Evolutionary conservation across 768 basidiomycete genomes (phyloP), one percentile per base, ranked within the genome.

Genomic region (Pilatotrama ljubarskyi): DNA sequence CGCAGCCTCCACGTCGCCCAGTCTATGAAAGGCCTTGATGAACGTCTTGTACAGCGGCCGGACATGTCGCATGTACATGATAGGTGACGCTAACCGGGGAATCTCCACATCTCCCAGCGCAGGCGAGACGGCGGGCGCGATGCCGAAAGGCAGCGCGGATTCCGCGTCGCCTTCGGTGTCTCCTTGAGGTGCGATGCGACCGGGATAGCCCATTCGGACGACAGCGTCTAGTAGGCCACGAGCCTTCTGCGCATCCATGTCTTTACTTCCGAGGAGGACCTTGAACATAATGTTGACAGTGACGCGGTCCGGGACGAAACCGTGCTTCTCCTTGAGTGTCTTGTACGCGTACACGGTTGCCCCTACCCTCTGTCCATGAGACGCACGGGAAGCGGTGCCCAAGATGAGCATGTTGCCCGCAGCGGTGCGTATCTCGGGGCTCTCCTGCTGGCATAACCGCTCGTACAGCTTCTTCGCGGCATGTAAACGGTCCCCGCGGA

Each of bases 21-120:
- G 73, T 41, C 76, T 51, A 68, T 83, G 80, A 62, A 91, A 80
- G 14, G 83, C 84, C 66, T 80, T 84, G 66, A 88, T 82, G 72
- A 92, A 85, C 83, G 85, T 85, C 75, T 80, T 86, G 71, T 86
- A 87, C 71, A 92, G 67, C 41, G 90, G 90, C 58, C 77, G 75
- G n/a, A 84, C 77, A 68, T 91, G 87, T 56, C 74, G 77, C 57
- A 77, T 74, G 54, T 85, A 87, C 3, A 80, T 83, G 55, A 87
- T 75, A 20, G 74, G 72, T 40, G 75, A 55, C n/a, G 74, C 59
- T 18, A 82, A 68, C 38, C 71, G 70, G 10, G 80, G 74, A n/a
- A 81, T 42, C n/a, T 67, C 53, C 17, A 79, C 44, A 3, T 55
- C 56, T 36, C 36, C 20, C 8, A 58, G 14, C 11, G 17, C 2